Conservation (phyloP, 2,329 filamentous ascomycete species). For the Aspergillus luchuensis region DNA sequence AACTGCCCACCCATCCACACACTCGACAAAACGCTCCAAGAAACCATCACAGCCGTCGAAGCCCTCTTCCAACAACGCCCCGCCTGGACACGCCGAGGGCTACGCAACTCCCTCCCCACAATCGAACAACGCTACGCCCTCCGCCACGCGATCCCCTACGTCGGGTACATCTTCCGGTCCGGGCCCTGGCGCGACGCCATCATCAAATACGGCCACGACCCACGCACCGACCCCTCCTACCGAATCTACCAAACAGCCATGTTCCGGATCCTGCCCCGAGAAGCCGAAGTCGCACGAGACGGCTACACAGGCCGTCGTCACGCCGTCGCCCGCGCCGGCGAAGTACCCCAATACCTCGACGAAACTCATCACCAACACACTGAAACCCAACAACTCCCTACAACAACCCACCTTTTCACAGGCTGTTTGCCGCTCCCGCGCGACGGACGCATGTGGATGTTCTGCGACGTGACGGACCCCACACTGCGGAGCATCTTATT, state of each 20-base stretch:
- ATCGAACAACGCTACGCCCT: slow-evolving; percentile 58
- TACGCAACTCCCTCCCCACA: slow-evolving; percentile 69
- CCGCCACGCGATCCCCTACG: slow-evolving; percentile 76
- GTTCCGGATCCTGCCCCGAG: slow-evolving; percentile 66
- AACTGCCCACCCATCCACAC: slow-evolving; percentile 54
- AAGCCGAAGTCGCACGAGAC: slow-evolving; percentile 36
- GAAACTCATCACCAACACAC: slow-evolving; percentile 7
- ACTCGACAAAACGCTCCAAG: slow-evolving; percentile 60
- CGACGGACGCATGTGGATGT: slow-evolving; percentile 91
- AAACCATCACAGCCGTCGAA: slow-evolving; percentile 65
- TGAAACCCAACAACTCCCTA: neutral
- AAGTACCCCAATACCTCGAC: slow-evolving; percentile 3
- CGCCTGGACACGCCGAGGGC: slow-evolving; percentile 80
- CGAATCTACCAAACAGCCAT: slow-evolving; percentile 86
- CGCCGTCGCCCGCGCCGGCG: slow-evolving; percentile 27
- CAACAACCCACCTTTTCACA: slow-evolving; percentile 71
- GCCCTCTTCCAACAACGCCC: slow-evolving; percentile 72
- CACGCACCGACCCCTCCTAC: slow-evolving; percentile 72
- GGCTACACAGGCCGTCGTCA: slow-evolving; percentile 33
- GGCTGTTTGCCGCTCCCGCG: slow-evolving; percentile 68
- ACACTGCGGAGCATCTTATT: slow-evolving; percentile 68
- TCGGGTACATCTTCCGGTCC: slow-evolving; percentile 88
- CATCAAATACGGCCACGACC: slow-evolving; percentile 83
- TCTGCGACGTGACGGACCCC: slow-evolving; percentile 87
- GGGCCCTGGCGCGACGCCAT: slow-evolving; percentile 91